A percentile compares a stretch with the other conserved stretches of the same genome.
phyloP scores from a whole-genome alignment of 176 grass and related monocot genomes.

The Poa annua region DNA sequence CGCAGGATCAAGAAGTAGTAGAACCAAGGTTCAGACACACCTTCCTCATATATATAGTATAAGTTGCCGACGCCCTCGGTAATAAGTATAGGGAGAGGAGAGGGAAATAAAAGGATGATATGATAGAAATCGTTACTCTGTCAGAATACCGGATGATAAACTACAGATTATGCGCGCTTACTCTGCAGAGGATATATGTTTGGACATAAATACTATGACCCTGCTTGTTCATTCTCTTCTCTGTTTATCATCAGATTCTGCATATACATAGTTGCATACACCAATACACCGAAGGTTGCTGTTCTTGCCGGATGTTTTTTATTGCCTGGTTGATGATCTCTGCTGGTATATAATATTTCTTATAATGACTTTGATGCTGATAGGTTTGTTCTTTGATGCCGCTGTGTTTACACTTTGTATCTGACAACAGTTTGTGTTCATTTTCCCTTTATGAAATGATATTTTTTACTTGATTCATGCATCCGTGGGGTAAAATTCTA shows the following conservation, averaged over 20 bases:
- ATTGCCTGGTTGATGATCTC: not conserved
- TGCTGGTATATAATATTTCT: not conserved
- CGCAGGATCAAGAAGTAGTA: slow-evolving; percentile 90
- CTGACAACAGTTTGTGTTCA: not conserved
- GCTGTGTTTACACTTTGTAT: not conserved
- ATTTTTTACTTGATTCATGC: not conserved
- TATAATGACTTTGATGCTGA: not conserved
- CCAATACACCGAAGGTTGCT: not conserved
- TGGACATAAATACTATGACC: slow-evolving; percentile 38
- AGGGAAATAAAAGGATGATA: slow-evolving; percentile 49
- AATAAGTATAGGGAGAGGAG: slow-evolving; percentile 49
- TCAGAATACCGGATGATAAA: slow-evolving; percentile 36
- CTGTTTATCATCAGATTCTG: slow-evolving; percentile 30
- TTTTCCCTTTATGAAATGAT: not conserved
- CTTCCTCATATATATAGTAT: not conserved
- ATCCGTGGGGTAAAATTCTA: not conserved
- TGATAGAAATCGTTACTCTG: slow-evolving; percentile 22
- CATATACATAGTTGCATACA: slow-evolving; percentile 30
- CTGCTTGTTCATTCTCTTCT: slow-evolving; percentile 34
- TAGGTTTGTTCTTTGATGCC: not conserved
- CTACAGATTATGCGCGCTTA: slow-evolving; percentile 39
- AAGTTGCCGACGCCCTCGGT: slow-evolving; percentile 19
- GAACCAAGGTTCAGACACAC: not conserved
- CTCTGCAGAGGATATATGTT: slow-evolving; percentile 15
- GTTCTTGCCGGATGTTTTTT: not conserved